Evolutionary conservation across 768 basidiomycete genomes (phyloP).

Genomic region (Mycena leptocephala): DNA sequence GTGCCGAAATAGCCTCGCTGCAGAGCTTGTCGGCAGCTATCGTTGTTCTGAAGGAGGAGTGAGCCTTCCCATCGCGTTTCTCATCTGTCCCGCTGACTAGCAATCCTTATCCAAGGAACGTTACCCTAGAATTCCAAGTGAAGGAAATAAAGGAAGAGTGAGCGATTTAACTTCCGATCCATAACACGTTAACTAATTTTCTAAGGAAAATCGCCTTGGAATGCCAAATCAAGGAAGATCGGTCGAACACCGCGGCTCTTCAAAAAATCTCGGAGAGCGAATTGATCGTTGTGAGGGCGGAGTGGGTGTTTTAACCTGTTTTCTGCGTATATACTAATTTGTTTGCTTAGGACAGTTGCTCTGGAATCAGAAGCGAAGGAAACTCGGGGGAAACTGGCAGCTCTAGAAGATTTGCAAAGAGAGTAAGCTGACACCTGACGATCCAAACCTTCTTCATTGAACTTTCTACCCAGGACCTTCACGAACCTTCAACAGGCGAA

Average conservation of each 20-base stretch:
- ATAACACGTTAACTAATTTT: neutral
- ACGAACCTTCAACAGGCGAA: constrained; percentile 17
- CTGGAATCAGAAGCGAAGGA: constrained; percentile 24
- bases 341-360: constrained; percentile 10
- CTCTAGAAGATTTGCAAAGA: constrained; percentile 17
- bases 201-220: constrained; percentile 25
- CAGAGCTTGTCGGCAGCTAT: constrained; percentile 9
- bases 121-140: constrained; percentile 19
- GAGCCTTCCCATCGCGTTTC: neutral
- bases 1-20: constrained; percentile 18
- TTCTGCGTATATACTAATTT: neutral
- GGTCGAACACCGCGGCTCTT: constrained; percentile 6
- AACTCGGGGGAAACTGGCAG: neutral
- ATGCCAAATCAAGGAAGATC: constrained; percentile 23
- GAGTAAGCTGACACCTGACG: neutral
- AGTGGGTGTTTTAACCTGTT: constrained; percentile 4
- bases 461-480: neutral
- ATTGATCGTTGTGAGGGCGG: neutral
- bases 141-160: constrained; percentile 27
- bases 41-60: constrained; percentile 17
- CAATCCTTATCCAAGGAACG: constrained; percentile 5
- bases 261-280: constrained; percentile 2
- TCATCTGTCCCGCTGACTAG: neutral
- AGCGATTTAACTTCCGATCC: neutral
- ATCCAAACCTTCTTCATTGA: neutral